Evolutionary conservation across 306 rosid species (phyloP), one percentile per base, ranked within the genome.

Genomic region (Ceratonia siliqua): DNA sequence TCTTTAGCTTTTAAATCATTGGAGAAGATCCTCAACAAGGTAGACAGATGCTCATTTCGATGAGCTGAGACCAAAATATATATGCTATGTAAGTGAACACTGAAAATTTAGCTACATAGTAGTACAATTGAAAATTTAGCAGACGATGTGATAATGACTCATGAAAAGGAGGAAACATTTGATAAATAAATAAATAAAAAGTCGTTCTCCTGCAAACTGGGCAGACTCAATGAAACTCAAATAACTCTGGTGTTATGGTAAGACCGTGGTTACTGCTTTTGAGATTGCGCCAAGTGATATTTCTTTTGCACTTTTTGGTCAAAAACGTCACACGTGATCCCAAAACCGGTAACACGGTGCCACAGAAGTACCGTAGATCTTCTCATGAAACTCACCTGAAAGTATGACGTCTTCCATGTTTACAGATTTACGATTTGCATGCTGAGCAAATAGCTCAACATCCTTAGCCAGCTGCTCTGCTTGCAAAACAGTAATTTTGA

Each of bases 401-500:
- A 94, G 94, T 68, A 94, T 87, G 73, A 91, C 97, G 66, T 94
- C 98, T 77, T 94, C 97, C 91, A 83, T 82, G 79, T 88, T 94
- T 43, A 76, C 96, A 68, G 89, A 79, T 82, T 91, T 91, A 20
- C 97, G 94, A 83, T 88, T 82, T 10, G 90, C 96, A 41, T 94
- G 98, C 74, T 87, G 98, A 3, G 94, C 74, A 77, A 94, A 94
- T 75, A 94, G 74, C 83, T 87, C 92, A 68, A 91, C 84, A 85
- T 91, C 97, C 86, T 83, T 91, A 18, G 94, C 98, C 76, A 94
- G 70, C 30, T 84, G 86, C 76, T 89, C 98, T 94, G 88, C 80
- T 81, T 57, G 50, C 69, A 48, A 20, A 13, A 76, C 14, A 27
- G 49, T 59, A 59, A 4, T 62, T 61, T 83, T 17, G 45, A 72